These are phyloP conservation scores for Wickerhamiella parazyma DNA, from an alignment of 805 yeast genomes.

Conservation along the genomic window DNA sequence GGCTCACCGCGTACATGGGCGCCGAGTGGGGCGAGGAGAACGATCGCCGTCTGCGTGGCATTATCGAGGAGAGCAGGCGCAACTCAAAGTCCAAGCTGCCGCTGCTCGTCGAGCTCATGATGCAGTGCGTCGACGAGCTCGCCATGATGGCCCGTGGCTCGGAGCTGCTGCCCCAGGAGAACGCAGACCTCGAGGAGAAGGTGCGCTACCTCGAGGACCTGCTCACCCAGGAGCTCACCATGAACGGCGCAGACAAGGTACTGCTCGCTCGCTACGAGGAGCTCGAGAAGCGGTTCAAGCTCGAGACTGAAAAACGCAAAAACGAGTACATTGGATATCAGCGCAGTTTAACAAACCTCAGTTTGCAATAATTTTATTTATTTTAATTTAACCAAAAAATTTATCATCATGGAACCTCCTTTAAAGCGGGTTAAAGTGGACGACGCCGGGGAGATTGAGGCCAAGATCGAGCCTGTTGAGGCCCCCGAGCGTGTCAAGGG, in stretches of 20 bases:
- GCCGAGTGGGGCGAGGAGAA: slow-evolving; percentile 14
- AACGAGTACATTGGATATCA: slow-evolving; percentile 15
- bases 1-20: slow-evolving; percentile 16
- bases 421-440: background rate
- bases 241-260: slow-evolving; percentile 16
- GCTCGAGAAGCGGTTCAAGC: slow-evolving; percentile 12
- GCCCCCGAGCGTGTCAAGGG: slow-evolving; percentile 19
- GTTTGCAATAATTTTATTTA: slow-evolving; percentile 1
- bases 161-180: slow-evolving; percentile 8
- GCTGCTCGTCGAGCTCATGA: slow-evolving; percentile 14
- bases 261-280: slow-evolving; percentile 16
- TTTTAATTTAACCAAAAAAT: background rate
- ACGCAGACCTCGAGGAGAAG: slow-evolving; percentile 13
- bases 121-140: slow-evolving; percentile 14
- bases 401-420: background rate
- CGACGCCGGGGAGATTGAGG: background rate
- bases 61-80: slow-evolving; percentile 12
- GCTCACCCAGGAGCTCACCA: slow-evolving; percentile 12
- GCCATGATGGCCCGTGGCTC: slow-evolving; percentile 10
- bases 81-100: slow-evolving; percentile 16
- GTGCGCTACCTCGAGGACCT: slow-evolving; percentile 12
- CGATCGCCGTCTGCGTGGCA: slow-evolving; percentile 13
- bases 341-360: slow-evolving; percentile 7
- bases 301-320: slow-evolving; percentile 17
- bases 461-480: background rate